Conservation (phyloP, 83 land plant genomes). For the Picea abies region DNA sequence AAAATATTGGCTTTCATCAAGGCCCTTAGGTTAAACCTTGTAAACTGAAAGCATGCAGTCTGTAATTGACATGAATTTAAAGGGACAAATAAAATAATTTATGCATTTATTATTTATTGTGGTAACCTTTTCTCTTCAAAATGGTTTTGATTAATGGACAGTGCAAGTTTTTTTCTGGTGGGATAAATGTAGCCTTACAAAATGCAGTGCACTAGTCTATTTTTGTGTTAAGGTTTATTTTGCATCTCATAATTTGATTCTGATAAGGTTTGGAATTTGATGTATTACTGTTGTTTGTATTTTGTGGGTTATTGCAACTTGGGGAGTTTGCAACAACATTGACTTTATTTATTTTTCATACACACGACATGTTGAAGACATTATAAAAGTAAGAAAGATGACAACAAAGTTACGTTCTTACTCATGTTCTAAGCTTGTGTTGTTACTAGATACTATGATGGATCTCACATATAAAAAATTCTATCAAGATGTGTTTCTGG, state of each 20-base stretch:
- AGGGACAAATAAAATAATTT: neutral
- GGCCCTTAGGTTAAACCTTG: neutral
- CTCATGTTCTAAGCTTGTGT: neutral
- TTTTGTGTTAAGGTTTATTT: neutral
- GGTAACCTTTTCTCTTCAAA: neutral
- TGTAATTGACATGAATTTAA: neutral
- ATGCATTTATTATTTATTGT: neutral
- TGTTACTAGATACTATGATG: no score
- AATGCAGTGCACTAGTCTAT: neutral
- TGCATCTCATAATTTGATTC: neutral
- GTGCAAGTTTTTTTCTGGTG: neutral
- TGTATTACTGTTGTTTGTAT: neutral
- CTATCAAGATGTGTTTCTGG: no score
- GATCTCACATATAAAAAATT: no score
- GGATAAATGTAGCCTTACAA: no score
- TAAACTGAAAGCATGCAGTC: neutral
- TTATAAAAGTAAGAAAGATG: constrained; percentile 52
- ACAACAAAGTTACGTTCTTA: neutral
- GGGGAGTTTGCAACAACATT: constrained; percentile 84
- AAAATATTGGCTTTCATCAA: neutral
- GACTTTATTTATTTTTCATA: constrained; percentile 88
- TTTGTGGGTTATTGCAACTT: constrained; percentile 64
- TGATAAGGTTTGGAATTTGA: neutral
- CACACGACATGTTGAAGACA: constrained; percentile 89
- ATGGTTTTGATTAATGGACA: neutral